Conservation (phyloP, 2,329 filamentous ascomycete genomes). For the Neopestalotiopsis rosae region DNA sequence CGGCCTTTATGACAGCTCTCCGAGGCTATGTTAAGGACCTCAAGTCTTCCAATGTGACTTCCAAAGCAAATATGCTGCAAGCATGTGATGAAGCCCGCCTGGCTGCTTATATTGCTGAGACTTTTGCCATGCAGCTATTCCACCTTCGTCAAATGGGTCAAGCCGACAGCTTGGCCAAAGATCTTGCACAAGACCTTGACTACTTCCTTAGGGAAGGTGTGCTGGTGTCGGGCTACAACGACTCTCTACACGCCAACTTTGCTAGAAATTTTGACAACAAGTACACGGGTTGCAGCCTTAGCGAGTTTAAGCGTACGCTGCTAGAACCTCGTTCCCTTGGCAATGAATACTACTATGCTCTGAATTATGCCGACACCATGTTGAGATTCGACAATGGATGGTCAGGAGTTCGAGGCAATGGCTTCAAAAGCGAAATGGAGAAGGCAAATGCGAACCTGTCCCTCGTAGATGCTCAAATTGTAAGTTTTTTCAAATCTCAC, state of each 20-base stretch:
- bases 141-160: conserved; percentile 80
- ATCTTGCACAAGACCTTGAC: conserved; percentile 74
- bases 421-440: conserved; percentile 82
- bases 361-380: conserved; percentile 76
- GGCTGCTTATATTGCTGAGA: conserved; percentile 83
- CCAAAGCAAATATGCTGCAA: conserved; percentile 59
- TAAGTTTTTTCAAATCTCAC: conserved; percentile 46
- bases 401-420: conserved; percentile 70
- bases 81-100: conserved; percentile 71
- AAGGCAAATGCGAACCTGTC: conserved; percentile 91
- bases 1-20: conserved; percentile 73
- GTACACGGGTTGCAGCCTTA: conserved; percentile 75
- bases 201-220: conserved; percentile 84
- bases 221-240: conserved; percentile 81
- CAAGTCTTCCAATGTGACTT: conserved; percentile 54
- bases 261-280: conserved; percentile 81
- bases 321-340: conserved; percentile 72
- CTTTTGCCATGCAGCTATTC: conserved; percentile 90
- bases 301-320: conserved; percentile 79
- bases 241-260: conserved; percentile 84
- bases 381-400: conserved; percentile 80
- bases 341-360: conserved; percentile 81
- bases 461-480: conserved; percentile 88
- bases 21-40: conserved; percentile 71
- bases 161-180: conserved; percentile 67